Base-by-base conservation (phyloP, 352 stramenopile genomes). In the Saprolegnia parasitica region DNA sequence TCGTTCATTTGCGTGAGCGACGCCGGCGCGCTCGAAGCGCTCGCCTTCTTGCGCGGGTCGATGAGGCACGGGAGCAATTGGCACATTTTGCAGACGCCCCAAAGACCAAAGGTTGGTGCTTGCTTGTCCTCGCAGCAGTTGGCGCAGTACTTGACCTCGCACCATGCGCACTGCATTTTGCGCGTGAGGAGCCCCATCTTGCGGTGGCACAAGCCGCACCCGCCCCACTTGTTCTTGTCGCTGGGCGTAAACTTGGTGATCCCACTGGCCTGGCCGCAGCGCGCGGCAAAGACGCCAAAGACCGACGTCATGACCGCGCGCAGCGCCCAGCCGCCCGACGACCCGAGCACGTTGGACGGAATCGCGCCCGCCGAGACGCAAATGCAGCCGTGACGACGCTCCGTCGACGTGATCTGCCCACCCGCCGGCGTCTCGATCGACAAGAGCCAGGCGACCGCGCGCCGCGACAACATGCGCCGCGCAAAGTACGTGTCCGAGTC, bases 81-180 rank as follows among this genome's bases (percentile, higher is more conserved):
- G 63, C 86, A 94, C 61, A 92, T 65, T 24, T 81, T 88, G 68
- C 86, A 94, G 18, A 94, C 84, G 35, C 84, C 79, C 86, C 83
- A 92, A 63, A 77, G 87, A 8, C 83, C 83, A 58, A 94, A 94
- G 0, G 71, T 71, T 42, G 83, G 78, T n/a, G 91, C 84, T 42
- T 90, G 88, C 72, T 94, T 94, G 74, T 94, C 86, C 60, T 92
- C 86, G 55, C 86, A 94, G 72, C 86, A 94, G 16, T 79, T 79
- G 71, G 80, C 89, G 63, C 86, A 94, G 75, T 92, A 89, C 75
- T 92, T 92, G 74, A 92, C 86, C 63, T 94, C 78, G 63, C 86
- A 94, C 86, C 86, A 94, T 29, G 83, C 80, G 72, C 86, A 94
- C 74, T 84, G 80, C 40, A 91, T 87, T 18, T 84, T 77, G 54